These are phyloP conservation scores for Ajuga chamaepitys DNA, from an alignment of 257 asterid genomes.

Conservation along the genomic window DNA sequence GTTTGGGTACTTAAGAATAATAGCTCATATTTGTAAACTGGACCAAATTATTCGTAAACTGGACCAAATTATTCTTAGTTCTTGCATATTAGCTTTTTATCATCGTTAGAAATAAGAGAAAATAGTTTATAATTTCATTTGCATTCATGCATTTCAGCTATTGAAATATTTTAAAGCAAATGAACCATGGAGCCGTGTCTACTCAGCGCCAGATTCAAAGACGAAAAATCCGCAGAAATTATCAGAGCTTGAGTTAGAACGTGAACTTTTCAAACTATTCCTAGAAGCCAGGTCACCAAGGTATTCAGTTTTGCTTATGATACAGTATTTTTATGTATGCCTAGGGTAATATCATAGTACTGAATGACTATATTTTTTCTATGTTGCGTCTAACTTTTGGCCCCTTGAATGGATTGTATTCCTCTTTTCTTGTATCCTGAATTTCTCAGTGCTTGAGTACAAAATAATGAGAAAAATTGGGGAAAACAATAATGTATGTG, in stretches of 20 bases:
- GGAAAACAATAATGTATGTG: too few species aligned
- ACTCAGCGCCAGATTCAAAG: slow-evolving; percentile 29
- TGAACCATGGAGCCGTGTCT: slow-evolving; percentile 61
- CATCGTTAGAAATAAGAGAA: neutral
- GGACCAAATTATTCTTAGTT: too few species aligned
- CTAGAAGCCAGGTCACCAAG: slow-evolving; percentile 42
- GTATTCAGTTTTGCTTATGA: slow-evolving; percentile 28
- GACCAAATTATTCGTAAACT: too few species aligned
- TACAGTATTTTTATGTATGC: neutral
- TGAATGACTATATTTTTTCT: too few species aligned
- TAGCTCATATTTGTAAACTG: neutral
- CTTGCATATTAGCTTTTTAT: too few species aligned
- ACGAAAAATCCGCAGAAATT: slow-evolving; percentile 36
- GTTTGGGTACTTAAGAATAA: neutral
- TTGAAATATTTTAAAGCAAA: slow-evolving; percentile 39
- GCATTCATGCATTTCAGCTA: slow-evolving; percentile 30
- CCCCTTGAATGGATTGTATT: too few species aligned
- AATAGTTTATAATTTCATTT: neutral
- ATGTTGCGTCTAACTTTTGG: too few species aligned
- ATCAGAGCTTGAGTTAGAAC: slow-evolving; percentile 46
- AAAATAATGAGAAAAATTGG: too few species aligned
- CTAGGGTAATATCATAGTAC: too few species aligned
- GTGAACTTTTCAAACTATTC: slow-evolving; percentile 38
- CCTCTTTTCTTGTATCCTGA: too few species aligned
- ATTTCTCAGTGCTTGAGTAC: too few species aligned